phyloP scores from a whole-genome alignment of 768 basidiomycete species.

The Pleurotus giganteus region DNA sequence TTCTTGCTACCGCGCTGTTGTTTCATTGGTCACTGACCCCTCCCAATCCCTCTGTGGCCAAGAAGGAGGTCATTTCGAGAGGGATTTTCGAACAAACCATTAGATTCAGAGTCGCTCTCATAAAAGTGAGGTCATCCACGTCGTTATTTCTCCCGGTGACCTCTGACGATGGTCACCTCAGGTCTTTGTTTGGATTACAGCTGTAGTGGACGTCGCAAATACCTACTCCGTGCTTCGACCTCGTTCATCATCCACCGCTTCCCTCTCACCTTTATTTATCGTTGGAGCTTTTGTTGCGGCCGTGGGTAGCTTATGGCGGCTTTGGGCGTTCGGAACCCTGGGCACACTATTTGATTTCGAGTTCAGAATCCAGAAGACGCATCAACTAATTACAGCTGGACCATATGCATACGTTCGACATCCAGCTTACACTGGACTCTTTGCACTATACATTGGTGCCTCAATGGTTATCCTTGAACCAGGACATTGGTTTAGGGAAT shows the following conservation, averaged over 20 bases:
- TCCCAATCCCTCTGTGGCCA: not conserved
- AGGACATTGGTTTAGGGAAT: conserved; percentile 2
- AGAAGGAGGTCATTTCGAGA: not conserved
- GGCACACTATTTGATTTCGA: conserved; percentile 48
- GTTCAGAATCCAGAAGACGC: conserved; percentile 40
- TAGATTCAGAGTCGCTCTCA: not conserved
- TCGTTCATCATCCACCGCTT: too few species aligned
- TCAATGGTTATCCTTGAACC: not conserved
- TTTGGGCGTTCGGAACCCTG: not conserved
- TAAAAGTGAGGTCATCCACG: not conserved
- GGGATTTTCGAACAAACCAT: not conserved
- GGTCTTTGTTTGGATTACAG: too few species aligned
- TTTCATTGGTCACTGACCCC: not conserved
- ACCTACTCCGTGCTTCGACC: too few species aligned
- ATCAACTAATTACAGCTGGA: conserved; percentile 17
- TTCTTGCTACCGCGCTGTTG: not conserved
- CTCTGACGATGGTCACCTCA: not conserved
- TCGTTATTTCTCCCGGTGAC: not conserved
- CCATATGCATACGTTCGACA: conserved; percentile 16
- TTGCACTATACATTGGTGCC: conserved; percentile 7
- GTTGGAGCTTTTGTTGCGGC: not conserved
- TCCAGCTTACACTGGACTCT: conserved; percentile 14
- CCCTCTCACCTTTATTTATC: not conserved
- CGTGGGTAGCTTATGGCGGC: not conserved
- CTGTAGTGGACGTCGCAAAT: too few species aligned